Evolutionary conservation across 768 basidiomycete genomes (phyloP).

Genomic region (Wakefieldia striispora): DNA sequence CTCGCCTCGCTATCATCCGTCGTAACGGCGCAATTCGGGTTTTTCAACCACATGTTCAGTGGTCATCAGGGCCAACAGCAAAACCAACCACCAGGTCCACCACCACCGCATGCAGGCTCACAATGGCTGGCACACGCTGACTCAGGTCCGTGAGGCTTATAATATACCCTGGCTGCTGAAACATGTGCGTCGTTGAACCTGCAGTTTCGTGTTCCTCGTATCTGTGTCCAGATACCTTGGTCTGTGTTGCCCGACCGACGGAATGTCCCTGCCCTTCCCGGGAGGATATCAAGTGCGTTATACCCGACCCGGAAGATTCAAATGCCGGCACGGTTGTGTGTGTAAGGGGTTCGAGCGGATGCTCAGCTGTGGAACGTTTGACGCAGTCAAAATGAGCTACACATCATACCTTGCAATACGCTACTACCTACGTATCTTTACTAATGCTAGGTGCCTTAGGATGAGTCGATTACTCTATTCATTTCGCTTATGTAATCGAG

Average conservation of each 20-base stretch:
- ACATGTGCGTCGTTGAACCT: background rate
- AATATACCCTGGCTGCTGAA: background rate
- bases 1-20: slow-evolving; percentile 28
- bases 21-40: slow-evolving; percentile 67
- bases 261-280: slow-evolving; percentile 78
- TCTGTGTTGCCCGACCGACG: slow-evolving; percentile 50
- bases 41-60: slow-evolving; percentile 79
- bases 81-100: slow-evolving; percentile 43
- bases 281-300: slow-evolving; percentile 73
- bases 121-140: slow-evolving; percentile 71
- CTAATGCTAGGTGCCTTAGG: too few species aligned
- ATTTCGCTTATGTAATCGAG: too few species aligned
- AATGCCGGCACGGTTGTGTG: slow-evolving; percentile 65
- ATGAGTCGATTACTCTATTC: too few species aligned
- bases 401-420: too few species aligned
- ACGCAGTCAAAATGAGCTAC: slow-evolving; percentile 14
- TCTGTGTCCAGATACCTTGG: slow-evolving; percentile 71
- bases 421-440: too few species aligned
- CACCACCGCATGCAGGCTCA: slow-evolving; percentile 41
- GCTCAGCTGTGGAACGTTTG: slow-evolving; percentile 58
- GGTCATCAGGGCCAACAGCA: slow-evolving; percentile 49
- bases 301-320: slow-evolving; percentile 57
- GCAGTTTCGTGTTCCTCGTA: slow-evolving; percentile 75
- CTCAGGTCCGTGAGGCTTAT: slow-evolving; percentile 43
- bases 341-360: slow-evolving; percentile 63